Percentiles rank a stretch among this genome's conserved stretches.
Conservation (phyloP, 352 stramenopile species). For the Peronospora tabacina region DNA sequence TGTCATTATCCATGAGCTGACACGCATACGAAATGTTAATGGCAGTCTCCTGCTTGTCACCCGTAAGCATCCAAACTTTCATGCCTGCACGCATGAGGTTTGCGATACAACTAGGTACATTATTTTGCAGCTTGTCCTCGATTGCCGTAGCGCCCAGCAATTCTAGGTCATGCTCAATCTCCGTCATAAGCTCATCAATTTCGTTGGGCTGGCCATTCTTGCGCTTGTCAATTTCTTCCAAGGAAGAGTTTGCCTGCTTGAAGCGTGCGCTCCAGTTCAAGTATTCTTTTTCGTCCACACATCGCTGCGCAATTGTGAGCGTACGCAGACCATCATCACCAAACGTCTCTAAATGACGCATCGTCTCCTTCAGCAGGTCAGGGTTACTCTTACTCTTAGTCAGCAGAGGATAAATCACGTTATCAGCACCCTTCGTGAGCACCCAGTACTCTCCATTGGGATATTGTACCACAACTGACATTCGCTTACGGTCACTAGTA, state of each 20-base stretch:
- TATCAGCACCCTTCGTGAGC: constrained; percentile 90
- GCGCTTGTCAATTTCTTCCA: constrained; percentile 78
- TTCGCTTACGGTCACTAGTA: constrained; percentile 82
- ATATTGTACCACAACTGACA: constrained; percentile 71
- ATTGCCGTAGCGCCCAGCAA: constrained; percentile 88
- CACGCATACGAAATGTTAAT: constrained; percentile 92
- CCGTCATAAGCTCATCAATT: constrained; percentile 63
- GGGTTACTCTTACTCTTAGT: constrained; percentile 48
- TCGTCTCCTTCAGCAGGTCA: constrained; percentile 50
- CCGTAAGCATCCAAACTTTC: constrained; percentile 91
- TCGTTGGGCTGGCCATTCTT: constrained; percentile 57
- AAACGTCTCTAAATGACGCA: constrained; percentile 69
- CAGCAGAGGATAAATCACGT: constrained; percentile 83
- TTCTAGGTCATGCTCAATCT: constrained; percentile 77
- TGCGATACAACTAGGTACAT: constrained; percentile 82
- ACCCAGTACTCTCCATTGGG: constrained; percentile 62
- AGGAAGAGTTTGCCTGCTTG: constrained; percentile 49
- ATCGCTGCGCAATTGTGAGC: constrained; percentile 62
- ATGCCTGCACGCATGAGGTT: constrained; percentile 83
- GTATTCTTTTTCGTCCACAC: constrained; percentile 53
- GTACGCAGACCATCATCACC: constrained; percentile 80
- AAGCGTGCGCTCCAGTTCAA: constrained; percentile 54
- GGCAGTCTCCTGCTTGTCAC: constrained; percentile 91
- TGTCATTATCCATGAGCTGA: constrained; percentile 83
- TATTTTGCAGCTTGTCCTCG: constrained; percentile 90